Evolutionary conservation across 352 stramenopile genomes (phyloP).

Genomic region (Stephanocyclus meneghinianus): DNA sequence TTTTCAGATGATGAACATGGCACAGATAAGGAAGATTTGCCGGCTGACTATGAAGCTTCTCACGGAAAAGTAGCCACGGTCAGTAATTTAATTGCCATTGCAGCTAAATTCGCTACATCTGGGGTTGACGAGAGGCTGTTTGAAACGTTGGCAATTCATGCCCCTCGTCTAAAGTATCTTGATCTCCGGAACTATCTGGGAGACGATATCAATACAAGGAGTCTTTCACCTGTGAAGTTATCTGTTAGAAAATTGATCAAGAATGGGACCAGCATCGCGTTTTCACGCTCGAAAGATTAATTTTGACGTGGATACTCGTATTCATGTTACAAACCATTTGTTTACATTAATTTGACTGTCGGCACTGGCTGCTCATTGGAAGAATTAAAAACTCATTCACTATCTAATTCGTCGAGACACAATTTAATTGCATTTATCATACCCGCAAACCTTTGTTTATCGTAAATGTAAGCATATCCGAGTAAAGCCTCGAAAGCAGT

Average conservation of each 20-base stretch:
- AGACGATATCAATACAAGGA: slow-evolving; percentile 10
- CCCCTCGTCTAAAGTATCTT: slow-evolving; percentile 34
- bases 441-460: slow-evolving; percentile 64
- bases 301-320: background rate
- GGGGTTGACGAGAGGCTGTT: slow-evolving; percentile 30
- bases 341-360: background rate
- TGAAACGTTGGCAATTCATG: slow-evolving; percentile 16
- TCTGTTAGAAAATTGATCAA: slow-evolving; percentile 27
- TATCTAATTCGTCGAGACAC: slow-evolving; percentile 55
- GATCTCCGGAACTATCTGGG: slow-evolving; percentile 36
- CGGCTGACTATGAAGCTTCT: background rate
- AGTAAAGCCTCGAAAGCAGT: slow-evolving; percentile 79
- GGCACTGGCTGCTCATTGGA: background rate
- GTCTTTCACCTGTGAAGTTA: slow-evolving; percentile 27
- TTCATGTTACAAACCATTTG: background rate
- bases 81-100: slow-evolving; percentile 36
- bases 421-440: slow-evolving; percentile 68
- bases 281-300: slow-evolving; percentile 14
- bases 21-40: background rate
- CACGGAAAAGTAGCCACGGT: background rate
- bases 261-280: slow-evolving; percentile 36
- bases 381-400: background rate
- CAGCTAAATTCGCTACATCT: slow-evolving; percentile 21
- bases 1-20: slow-evolving; percentile 18
- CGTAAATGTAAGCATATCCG: slow-evolving; percentile 77